Evolutionary conservation across 306 rosid genomes (phyloP).

Genomic region (Albizia julibrissin): DNA sequence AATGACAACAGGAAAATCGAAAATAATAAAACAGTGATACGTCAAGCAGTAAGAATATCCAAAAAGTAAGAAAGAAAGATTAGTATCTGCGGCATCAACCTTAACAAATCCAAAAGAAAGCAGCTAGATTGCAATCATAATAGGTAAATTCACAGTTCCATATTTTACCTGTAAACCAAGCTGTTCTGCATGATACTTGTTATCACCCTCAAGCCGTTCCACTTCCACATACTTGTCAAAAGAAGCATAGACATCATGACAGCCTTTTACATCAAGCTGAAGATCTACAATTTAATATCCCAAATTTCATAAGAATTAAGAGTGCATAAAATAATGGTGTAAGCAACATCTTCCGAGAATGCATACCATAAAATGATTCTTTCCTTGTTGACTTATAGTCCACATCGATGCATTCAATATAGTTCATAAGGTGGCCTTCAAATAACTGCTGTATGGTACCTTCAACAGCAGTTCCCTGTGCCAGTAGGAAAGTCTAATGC

Average conservation of each 20-base stretch:
- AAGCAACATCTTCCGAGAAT: slow-evolving; percentile 28
- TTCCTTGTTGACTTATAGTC: slow-evolving; percentile 90
- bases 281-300: slow-evolving; percentile 58
- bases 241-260: slow-evolving; percentile 89
- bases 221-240: slow-evolving; percentile 95
- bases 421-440: slow-evolving; percentile 98
- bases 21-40: not conserved
- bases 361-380: slow-evolving; percentile 91
- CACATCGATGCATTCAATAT: slow-evolving; percentile 89
- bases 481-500: slow-evolving; percentile 28
- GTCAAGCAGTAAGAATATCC: not conserved
- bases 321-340: not conserved
- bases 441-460: slow-evolving; percentile 91
- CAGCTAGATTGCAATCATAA: not conserved
- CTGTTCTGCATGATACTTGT: slow-evolving; percentile 89
- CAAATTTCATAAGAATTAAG: slow-evolving; percentile 21
- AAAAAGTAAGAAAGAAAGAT: not conserved
- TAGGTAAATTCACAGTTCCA: not conserved
- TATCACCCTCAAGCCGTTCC: slow-evolving; percentile 92
- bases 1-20: not conserved
- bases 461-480: slow-evolving; percentile 96
- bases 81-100: not conserved
- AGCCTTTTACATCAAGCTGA: slow-evolving; percentile 96
- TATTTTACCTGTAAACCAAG: slow-evolving; percentile 78
- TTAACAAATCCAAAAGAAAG: slow-evolving; percentile 5